Conservation (phyloP, 495 filamentous ascomycete species). For the Penicillium paradoxum region DNA sequence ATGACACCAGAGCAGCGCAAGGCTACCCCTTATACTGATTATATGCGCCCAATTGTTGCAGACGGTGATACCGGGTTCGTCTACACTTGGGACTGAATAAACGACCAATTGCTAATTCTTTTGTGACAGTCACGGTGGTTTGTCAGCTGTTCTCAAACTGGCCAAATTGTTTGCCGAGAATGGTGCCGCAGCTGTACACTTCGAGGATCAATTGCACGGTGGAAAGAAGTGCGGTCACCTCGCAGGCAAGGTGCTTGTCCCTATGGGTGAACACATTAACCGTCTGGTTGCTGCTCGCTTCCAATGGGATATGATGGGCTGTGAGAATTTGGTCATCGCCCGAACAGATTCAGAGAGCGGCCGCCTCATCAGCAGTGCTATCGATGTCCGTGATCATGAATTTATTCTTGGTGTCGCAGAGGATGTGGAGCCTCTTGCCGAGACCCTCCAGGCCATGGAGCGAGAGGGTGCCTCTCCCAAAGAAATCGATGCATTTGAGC, state of each 20-base stretch:
- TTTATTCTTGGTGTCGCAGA: slow-evolving; percentile 86
- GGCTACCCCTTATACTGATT: slow-evolving; percentile 79
- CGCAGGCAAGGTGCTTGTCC: slow-evolving; percentile 93
- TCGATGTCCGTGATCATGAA: slow-evolving; percentile 93
- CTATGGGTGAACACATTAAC: slow-evolving; percentile 93
- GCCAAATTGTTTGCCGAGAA: slow-evolving; percentile 99
- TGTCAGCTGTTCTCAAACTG: slow-evolving; percentile 90
- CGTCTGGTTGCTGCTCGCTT: slow-evolving; percentile 85
- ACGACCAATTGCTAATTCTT: background rate
- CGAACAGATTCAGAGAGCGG: slow-evolving; percentile 94
- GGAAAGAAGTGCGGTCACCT: slow-evolving; percentile 99
- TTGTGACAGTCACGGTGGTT: slow-evolving; percentile 60
- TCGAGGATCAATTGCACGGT: slow-evolving; percentile 95
- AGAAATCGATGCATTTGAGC: slow-evolving; percentile 81
- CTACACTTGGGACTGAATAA: background rate
- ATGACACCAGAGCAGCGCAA: slow-evolving; percentile 66
- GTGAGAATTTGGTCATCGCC: slow-evolving; percentile 89
- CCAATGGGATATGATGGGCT: slow-evolving; percentile 98
- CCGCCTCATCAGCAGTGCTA: slow-evolving; percentile 78
- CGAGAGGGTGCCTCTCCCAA: slow-evolving; percentile 63
- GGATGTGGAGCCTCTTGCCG: slow-evolving; percentile 69
- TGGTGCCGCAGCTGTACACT: slow-evolving; percentile 92
- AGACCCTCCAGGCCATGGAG: slow-evolving; percentile 90
- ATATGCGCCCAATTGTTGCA: slow-evolving; percentile 91
- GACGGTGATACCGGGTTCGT: slow-evolving; percentile 88